A percentile compares a stretch with the other conserved stretches of the same genome.
Conservation (phyloP, 768 basidiomycete species). For the Trametes punicea region DNA sequence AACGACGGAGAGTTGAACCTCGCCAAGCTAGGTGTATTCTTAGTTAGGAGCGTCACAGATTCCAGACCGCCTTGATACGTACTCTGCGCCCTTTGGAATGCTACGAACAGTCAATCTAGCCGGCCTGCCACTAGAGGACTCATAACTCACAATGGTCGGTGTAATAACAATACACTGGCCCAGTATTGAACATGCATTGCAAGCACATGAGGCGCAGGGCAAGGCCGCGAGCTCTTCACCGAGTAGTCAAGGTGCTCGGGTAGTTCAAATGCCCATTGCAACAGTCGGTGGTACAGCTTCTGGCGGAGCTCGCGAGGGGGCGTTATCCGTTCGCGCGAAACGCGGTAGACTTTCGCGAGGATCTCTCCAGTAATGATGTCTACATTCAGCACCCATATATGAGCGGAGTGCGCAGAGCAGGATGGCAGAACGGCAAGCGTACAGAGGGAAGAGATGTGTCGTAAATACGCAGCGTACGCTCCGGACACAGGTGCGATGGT, state of each 20-base stretch:
- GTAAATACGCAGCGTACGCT: conserved; percentile 50
- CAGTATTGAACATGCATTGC: conserved; percentile 74
- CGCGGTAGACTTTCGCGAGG: conserved; percentile 68
- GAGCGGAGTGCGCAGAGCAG: neutral
- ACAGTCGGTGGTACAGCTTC: conserved; percentile 55
- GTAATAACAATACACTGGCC: conserved; percentile 67
- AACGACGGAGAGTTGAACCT: conserved; percentile 5
- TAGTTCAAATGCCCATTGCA: conserved; percentile 72
- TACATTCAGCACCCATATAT: conserved; percentile 26
- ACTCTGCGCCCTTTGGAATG: conserved; percentile 76
- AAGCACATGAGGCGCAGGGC: conserved; percentile 64
- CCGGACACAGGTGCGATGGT: conserved; percentile 43
- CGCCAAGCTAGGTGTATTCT: neutral
- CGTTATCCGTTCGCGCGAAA: conserved; percentile 43
- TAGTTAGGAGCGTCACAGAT: neutral
- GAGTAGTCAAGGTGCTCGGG: conserved; percentile 59
- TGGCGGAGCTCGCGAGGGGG: conserved; percentile 47
- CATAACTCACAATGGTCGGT: conserved; percentile 72
- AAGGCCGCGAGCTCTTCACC: conserved; percentile 45
- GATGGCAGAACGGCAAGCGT: conserved; percentile 23
- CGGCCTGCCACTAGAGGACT: neutral
- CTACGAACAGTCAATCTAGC: conserved; percentile 34
- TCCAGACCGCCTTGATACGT: conserved; percentile 14
- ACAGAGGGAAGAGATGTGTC: conserved; percentile 58
- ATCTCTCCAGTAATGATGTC: conserved; percentile 66